Evolutionary conservation across 352 stramenopile genomes (phyloP).

Genomic region (Globisporangium perplexum): DNA sequence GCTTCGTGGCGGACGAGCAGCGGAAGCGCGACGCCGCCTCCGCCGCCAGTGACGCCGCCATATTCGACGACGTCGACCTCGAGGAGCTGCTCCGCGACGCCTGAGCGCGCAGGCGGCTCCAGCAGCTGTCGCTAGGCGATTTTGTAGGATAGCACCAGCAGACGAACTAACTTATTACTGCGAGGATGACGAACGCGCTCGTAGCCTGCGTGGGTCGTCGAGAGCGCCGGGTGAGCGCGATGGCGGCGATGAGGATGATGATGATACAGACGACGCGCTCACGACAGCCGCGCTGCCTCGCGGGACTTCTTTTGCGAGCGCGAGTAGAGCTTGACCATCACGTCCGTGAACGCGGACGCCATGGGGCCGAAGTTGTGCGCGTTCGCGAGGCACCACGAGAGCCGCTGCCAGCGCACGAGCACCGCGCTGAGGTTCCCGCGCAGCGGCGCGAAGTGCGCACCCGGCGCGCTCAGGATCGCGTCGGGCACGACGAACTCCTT

Average conservation of each 20-base stretch:
- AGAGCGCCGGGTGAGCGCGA: too few species aligned
- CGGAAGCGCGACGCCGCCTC: slow-evolving; percentile 15
- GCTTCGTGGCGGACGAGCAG: slow-evolving; percentile 51
- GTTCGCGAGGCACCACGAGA: slow-evolving; percentile 50
- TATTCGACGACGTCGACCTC: slow-evolving; percentile 58
- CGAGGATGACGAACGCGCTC: too few species aligned
- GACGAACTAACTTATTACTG: not conserved
- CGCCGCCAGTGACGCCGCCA: slow-evolving; percentile 18
- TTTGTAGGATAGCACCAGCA: not conserved
- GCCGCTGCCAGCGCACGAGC: slow-evolving; percentile 36
- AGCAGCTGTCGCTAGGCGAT: not conserved
- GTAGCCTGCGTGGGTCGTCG: too few species aligned
- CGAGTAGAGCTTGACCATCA: slow-evolving; percentile 32
- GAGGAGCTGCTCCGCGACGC: slow-evolving; percentile 54
- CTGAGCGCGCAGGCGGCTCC: not conserved
- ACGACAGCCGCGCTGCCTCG: not conserved
- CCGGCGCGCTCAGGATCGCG: slow-evolving; percentile 20
- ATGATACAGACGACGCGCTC: not conserved
- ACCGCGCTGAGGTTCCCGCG: slow-evolving; percentile 32
- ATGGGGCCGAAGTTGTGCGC: slow-evolving; percentile 47
- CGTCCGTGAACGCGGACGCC: slow-evolving; percentile 29
- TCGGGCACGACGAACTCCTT: slow-evolving; percentile 53
- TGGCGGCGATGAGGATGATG: not conserved
- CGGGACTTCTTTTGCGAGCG: slow-evolving; percentile 11
- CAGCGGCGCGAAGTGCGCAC: slow-evolving; percentile 6